Percentiles rank a stretch among this genome's conserved stretches.
Conservation (phyloP, 2,329 filamentous ascomycete species). For the Pyrenochaeta sp. region DNA sequence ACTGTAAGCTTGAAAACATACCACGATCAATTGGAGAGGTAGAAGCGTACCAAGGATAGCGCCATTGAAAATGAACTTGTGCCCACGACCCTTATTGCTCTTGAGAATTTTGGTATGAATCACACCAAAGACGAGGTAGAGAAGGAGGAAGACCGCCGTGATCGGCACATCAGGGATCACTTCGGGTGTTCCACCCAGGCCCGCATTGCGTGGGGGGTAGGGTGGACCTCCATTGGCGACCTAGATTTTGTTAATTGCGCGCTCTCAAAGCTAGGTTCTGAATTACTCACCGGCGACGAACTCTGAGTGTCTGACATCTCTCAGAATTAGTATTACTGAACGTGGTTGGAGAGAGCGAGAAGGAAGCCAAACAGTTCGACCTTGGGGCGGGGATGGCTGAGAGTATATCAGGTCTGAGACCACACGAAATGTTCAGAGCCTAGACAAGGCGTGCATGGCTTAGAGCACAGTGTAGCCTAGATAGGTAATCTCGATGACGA, state of each 20-base stretch:
- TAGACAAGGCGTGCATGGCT: slow-evolving; percentile 25
- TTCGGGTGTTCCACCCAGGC: slow-evolving; percentile 41
- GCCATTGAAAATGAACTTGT: slow-evolving; percentile 56
- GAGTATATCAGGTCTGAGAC: slow-evolving; percentile 32
- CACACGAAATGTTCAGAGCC: slow-evolving; percentile 20
- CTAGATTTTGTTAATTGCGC: slow-evolving; percentile 17
- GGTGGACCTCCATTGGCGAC: slow-evolving; percentile 29
- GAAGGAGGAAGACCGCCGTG: slow-evolving; percentile 50
- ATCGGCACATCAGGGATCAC: slow-evolving; percentile 53
- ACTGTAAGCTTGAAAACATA: slow-evolving; percentile 15
- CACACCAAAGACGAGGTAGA: slow-evolving; percentile 52
- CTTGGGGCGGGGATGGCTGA: slow-evolving; percentile 7
- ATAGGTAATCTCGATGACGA: slow-evolving; percentile 35
- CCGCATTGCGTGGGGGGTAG: slow-evolving; percentile 37
- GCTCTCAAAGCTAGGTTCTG: background rate
- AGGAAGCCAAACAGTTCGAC: slow-evolving; percentile 16
- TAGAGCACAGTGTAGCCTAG: slow-evolving; percentile 26
- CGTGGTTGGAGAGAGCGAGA: slow-evolving; percentile 7
- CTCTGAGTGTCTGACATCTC: slow-evolving; percentile 19
- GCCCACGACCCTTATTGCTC: slow-evolving; percentile 48
- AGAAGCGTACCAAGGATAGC: slow-evolving; percentile 50
- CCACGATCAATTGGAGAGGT: background rate
- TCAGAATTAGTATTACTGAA: slow-evolving; percentile 7
- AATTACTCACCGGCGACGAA: slow-evolving; percentile 12
- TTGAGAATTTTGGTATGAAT: slow-evolving; percentile 54